Percentiles rank a stretch among this genome's conserved stretches.
These are phyloP conservation scores for Onygenales sp. DNA, from an alignment of 2,329 filamentous ascomycete genomes.

Conservation along the genomic window DNA sequence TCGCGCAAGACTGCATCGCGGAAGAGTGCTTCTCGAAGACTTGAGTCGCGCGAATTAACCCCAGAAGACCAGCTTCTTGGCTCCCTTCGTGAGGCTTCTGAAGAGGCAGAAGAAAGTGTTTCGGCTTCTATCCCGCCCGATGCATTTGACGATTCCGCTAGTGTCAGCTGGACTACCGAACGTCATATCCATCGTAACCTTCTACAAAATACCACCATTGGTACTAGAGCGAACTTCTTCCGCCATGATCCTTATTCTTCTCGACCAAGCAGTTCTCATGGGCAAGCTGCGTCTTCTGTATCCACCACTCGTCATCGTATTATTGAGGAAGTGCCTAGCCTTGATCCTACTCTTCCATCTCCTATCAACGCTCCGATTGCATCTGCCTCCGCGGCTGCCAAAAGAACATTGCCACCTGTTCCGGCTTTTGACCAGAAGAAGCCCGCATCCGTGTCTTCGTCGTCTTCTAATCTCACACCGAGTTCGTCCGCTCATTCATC, in stretches of 20 bases:
- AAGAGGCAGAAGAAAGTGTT: neutral
- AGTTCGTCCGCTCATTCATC: neutral
- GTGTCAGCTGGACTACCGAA: slow-evolving; percentile 13
- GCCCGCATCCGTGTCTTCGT: neutral
- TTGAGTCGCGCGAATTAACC: slow-evolving; percentile 8
- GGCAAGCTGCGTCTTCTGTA: neutral
- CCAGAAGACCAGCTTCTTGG: slow-evolving; percentile 16
- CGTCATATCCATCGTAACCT: slow-evolving; percentile 5
- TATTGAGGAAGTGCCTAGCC: neutral
- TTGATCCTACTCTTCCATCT: neutral
- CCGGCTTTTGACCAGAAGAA: neutral
- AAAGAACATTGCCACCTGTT: neutral
- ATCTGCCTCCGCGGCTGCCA: neutral
- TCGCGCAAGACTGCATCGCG: slow-evolving; percentile 1
- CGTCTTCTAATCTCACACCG: neutral
- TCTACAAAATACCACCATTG: neutral
- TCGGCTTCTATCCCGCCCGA: neutral
- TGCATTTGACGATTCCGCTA: slow-evolving; percentile 3
- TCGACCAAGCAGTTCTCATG: neutral
- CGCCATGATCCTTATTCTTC: neutral
- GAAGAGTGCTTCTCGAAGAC: neutral
- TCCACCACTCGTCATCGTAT: neutral
- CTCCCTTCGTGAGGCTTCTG: slow-evolving; percentile 13
- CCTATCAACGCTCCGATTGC: neutral
- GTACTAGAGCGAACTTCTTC: neutral